Percentiles rank a stretch among this genome's conserved stretches.
Evolutionary conservation across 2,329 filamentous ascomycete genomes (phyloP).

Genomic region (Aspergillus sp.): DNA sequence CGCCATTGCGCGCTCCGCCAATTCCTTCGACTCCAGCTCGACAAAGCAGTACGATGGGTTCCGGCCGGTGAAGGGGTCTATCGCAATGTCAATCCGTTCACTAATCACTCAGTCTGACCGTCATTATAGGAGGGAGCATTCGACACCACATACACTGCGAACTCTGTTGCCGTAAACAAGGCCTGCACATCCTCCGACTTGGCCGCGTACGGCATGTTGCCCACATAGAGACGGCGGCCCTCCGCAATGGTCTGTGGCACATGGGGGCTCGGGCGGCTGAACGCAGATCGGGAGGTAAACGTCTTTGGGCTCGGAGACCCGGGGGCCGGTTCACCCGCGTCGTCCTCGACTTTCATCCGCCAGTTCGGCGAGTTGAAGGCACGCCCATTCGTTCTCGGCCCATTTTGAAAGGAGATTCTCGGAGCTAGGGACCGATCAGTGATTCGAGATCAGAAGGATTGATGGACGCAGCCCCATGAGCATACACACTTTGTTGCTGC

Average conservation of each 20-base stretch:
- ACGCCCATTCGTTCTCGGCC: slow-evolving; percentile 26
- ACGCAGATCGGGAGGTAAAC: slow-evolving; percentile 22
- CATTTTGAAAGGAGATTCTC: slow-evolving; percentile 22
- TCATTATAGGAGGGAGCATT: no score
- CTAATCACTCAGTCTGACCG: slow-evolving; percentile 22
- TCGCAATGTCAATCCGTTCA: slow-evolving; percentile 56
- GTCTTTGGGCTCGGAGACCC: slow-evolving; percentile 18
- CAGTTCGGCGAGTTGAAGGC: slow-evolving; percentile 34
- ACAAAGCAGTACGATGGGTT: slow-evolving; percentile 71
- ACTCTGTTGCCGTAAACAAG: slow-evolving; percentile 36
- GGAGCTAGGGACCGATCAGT: slow-evolving; percentile 20
- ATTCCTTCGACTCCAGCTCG: slow-evolving; percentile 50
- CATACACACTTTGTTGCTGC: slow-evolving; percentile 27
- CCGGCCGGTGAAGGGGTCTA: slow-evolving; percentile 57
- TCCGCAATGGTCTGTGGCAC: slow-evolving; percentile 30
- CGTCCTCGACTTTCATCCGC: slow-evolving; percentile 32
- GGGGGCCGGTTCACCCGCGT: slow-evolving; percentile 19
- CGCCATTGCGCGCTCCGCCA: slow-evolving; percentile 50
- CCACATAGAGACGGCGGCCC: slow-evolving; percentile 43
- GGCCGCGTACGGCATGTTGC: slow-evolving; percentile 48
- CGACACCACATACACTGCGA: slow-evolving; percentile 27
- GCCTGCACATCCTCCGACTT: slow-evolving; percentile 41
- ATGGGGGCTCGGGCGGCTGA: slow-evolving; percentile 21
- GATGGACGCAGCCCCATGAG: slow-evolving; percentile 10
- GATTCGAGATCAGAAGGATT: slow-evolving; percentile 4